Percentiles rank a stretch among this genome's conserved stretches.
Conservation (phyloP, 2,329 filamentous ascomycete genomes). For the Hirsutella thompsonii region DNA sequence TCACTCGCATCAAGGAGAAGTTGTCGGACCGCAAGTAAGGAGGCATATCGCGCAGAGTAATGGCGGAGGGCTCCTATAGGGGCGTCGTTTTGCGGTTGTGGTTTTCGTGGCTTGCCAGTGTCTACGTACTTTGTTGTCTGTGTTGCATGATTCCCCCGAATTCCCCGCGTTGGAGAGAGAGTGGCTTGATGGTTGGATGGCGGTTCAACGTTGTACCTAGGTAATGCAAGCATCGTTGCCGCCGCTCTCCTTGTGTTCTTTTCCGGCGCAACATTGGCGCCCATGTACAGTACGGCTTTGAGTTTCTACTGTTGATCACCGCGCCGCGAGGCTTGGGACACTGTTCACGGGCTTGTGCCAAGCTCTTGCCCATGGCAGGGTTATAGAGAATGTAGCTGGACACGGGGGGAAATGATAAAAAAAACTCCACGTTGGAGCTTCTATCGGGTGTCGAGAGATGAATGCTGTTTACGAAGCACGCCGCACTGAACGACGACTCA, state of each 20-base stretch:
- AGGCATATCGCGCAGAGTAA: neutral
- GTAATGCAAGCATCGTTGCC: constrained; percentile 15
- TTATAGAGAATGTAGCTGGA: no score
- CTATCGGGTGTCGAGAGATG: no score
- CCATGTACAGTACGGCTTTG: constrained; percentile 8
- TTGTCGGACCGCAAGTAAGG: constrained; percentile 19
- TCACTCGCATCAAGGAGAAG: constrained; percentile 43
- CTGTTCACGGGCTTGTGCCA: no score
- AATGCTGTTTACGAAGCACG: no score
- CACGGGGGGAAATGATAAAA: no score
- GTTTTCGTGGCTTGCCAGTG: constrained; percentile 19
- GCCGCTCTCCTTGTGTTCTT: neutral
- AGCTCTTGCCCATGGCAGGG: no score
- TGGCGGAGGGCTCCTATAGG: neutral
- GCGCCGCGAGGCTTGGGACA: neutral
- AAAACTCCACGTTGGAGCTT: no score
- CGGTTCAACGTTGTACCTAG: constrained; percentile 19
- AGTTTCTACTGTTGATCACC: constrained; percentile 1
- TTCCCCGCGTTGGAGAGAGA: constrained; percentile 16
- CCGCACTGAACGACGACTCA: no score
- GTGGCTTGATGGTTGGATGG: constrained; percentile 6
- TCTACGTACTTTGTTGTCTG: constrained; percentile 16
- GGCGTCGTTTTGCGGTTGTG: constrained; percentile 12
- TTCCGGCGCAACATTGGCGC: no score
- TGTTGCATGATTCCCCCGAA: constrained; percentile 27